Evolutionary conservation across 2,329 filamentous ascomycete genomes (phyloP), one percentile per base, ranked within the genome.

Genomic region (Blastomyces gilchristii): DNA sequence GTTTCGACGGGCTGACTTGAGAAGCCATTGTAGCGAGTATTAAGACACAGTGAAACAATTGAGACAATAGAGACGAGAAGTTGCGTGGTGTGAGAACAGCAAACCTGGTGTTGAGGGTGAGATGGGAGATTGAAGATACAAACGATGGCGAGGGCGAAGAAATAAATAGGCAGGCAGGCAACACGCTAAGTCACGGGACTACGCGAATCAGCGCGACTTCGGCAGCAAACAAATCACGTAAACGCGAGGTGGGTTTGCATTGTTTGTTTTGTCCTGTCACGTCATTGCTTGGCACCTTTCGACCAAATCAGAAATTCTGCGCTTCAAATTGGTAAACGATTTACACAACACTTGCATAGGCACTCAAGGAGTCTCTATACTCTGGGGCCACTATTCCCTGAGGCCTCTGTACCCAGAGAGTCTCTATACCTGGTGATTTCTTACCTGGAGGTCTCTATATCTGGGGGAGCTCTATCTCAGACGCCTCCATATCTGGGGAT

Each of bases 1-100:
- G 84, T 79, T 89, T 89, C 63, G 86, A 89, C 67, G 87, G 87
- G 70, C 87, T 89, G 73, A 90, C 81, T 75, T 93, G 82, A 67
- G 87, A 80, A 77, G 90, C 84, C 90, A 95, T 94, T 84, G 81
- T 65, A 65, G 69, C 66, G 63, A 64, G 63, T 64, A 60, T 63
- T 58, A 64, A 62, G 45, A 64, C 31, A 62, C 65, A 64, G 58
- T 63, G 61, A 64, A 69, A 61, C 67, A 64, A 68, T 67, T 67
- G 65, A 69, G 64, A 65, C 64, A 22, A 25, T 57, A 39, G 8
- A 65, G 65, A 37, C 16, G 11, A 34, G 52, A 11, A 7, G 9
- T 37, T 37, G 31, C 0, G 31, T 18, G 28, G 31, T 54, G 16
- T 54, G 18, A 12, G 31, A n/a, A 34, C 61, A 62, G 63, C 57